Percentiles rank a stretch among this genome's conserved stretches.
phyloP scores from a whole-genome alignment of 2,329 filamentous ascomycete genomes.

The Fusarium luffae region DNA sequence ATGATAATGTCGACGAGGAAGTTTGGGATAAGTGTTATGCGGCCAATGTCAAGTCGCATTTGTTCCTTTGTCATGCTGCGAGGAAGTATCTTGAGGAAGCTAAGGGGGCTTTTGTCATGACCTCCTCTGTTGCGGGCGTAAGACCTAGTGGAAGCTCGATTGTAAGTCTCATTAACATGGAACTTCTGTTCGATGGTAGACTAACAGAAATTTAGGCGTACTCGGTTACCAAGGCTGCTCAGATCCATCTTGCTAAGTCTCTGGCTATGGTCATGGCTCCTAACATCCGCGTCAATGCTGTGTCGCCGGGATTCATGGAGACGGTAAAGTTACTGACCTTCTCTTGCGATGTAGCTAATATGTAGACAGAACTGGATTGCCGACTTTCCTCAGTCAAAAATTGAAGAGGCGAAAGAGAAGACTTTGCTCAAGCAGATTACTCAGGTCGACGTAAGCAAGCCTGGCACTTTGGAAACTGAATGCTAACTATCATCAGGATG shows the following conservation, averaged over 20 bases:
- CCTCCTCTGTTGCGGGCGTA: constrained; percentile 3
- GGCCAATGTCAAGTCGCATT: constrained; percentile 13
- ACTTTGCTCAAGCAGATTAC: constrained; percentile 8
- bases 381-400: not conserved
- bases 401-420: constrained; percentile 5
- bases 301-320: constrained; percentile 18
- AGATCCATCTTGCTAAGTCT: constrained; percentile 11
- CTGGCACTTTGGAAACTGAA: too few relatives aligned
- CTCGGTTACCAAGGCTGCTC: constrained; percentile 9
- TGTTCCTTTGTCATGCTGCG: constrained; percentile 10
- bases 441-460: not conserved
- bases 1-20: constrained; percentile 16
- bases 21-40: constrained; percentile 20
- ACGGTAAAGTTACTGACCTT: not conserved
- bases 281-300: constrained; percentile 7
- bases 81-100: not conserved
- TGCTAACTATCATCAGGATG: not conserved
- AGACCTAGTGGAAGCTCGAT: constrained; percentile 19
- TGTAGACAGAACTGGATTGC: constrained; percentile 2
- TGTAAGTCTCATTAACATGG: not conserved
- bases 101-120: constrained; percentile 8
- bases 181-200: too few relatives aligned
- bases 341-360: not conserved
- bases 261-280: constrained; percentile 17
- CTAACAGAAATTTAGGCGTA: not conserved